Conservation (phyloP, 202 grass and related monocot species). For the Sporobolus alterniflorus region DNA sequence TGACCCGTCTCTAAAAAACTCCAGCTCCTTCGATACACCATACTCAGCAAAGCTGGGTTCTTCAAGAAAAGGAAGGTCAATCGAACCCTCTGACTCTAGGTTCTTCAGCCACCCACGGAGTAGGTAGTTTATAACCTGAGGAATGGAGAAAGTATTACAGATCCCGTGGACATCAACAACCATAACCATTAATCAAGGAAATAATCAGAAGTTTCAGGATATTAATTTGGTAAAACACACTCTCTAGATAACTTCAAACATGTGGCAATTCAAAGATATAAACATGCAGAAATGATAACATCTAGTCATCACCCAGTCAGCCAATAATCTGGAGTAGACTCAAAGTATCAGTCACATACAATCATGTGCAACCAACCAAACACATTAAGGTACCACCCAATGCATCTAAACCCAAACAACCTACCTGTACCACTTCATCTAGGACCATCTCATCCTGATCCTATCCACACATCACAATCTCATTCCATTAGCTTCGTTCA, state of each 20-base stretch:
- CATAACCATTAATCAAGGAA: constrained; percentile 2
- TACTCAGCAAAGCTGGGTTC: constrained; percentile 57
- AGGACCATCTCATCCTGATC: not conserved
- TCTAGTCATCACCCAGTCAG: not conserved
- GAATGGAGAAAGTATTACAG: constrained; percentile 20
- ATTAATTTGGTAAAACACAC: not conserved
- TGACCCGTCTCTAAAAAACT: constrained; percentile 86
- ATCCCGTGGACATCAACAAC: not conserved
- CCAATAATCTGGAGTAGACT: too few species aligned
- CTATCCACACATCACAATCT: not conserved
- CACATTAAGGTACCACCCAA: too few species aligned
- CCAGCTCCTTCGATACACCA: constrained; percentile 62
- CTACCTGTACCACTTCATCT: too few species aligned
- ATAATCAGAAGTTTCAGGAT: not conserved
- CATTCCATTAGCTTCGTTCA: not conserved
- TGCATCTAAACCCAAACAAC: too few species aligned
- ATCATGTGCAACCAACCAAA: too few species aligned
- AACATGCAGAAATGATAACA: not conserved
- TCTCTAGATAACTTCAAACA: not conserved
- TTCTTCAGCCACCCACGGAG: constrained; percentile 93
- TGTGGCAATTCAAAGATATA: not conserved
- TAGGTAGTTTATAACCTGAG: constrained; percentile 88
- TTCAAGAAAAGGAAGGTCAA: constrained; percentile 77
- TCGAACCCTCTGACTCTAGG: constrained; percentile 75
- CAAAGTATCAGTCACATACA: too few species aligned